Evolutionary conservation across 2,329 filamentous ascomycete species (phyloP).

Genomic region (Fusarium hainanense): DNA sequence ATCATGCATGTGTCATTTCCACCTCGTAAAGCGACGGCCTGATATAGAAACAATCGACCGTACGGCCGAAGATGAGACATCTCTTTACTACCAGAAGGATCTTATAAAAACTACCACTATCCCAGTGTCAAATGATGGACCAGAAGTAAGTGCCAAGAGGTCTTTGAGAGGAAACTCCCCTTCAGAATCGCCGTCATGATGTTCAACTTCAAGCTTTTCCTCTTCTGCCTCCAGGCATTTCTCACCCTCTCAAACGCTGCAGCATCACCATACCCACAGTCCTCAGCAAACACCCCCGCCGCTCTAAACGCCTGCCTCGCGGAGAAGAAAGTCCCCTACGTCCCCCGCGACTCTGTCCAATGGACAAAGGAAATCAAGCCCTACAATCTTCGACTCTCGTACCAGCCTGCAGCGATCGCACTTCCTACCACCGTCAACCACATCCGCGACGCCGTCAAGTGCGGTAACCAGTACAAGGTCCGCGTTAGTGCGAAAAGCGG

Average conservation of each 20-base stretch:
- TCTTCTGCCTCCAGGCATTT: not conserved
- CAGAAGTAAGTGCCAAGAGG: not conserved
- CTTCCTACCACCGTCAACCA: slow-evolving; percentile 51
- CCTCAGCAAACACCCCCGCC: not conserved
- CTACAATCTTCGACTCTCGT: slow-evolving; percentile 51
- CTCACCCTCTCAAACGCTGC: not conserved
- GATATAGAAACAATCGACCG: not conserved
- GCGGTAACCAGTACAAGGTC: slow-evolving; percentile 54
- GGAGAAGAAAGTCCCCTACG: slow-evolving; percentile 36
- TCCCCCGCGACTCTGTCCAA: slow-evolving; percentile 27
- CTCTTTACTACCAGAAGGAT: not conserved
- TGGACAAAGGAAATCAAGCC: slow-evolving; percentile 51
- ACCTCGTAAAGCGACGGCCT: slow-evolving; percentile 23
- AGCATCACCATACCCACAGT: not conserved
- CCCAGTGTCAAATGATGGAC: not conserved
- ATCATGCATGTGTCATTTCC: slow-evolving; percentile 6
- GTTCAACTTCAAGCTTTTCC: slow-evolving; percentile 1
- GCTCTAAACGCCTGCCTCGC: slow-evolving; percentile 44
- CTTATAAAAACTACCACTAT: not conserved
- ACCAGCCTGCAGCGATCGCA: slow-evolving; percentile 48
- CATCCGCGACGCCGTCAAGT: slow-evolving; percentile 58
- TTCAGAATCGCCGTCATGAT: not conserved
- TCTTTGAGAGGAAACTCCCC: not conserved
- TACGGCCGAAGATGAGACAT: not conserved
- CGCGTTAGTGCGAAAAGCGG: slow-evolving; percentile 64